Evolutionary conservation across 371 early-diverging fungal genomes (phyloP), one percentile per base, ranked within the genome.

Genomic region (Synchytrium microbalum): DNA sequence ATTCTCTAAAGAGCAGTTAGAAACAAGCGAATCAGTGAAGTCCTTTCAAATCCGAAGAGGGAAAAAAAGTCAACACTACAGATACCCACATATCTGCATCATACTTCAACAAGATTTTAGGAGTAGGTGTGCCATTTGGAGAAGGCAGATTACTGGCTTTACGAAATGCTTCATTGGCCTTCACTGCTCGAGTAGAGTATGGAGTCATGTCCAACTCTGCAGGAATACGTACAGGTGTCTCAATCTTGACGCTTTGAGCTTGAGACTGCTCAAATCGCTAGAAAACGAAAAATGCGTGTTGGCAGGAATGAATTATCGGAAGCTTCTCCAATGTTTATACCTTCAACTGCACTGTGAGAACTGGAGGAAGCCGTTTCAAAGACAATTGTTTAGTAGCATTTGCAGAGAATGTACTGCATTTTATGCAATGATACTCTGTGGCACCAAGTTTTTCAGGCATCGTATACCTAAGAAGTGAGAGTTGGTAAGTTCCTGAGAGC

Each of bases 191-290:
- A 10, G 91, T 82, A 2, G 93, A 93, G 67, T 89, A 95, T 8
- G 89, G 91, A 1, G 92, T 88, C 89, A 96, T 88, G 72, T 95
- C 92, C n/a, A 96, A 72, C 32, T 88, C 85, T n/a, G 81, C 75
- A 13, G 96, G 95, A 33, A 96, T 83, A 38, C 82, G 77, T 55
- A 96, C 89, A 67, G 83, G 85, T 1, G 92, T 85, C 57, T 96
- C 94, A 60, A 94, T 86, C 71, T 96, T 96, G 64, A 85, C 80
- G 10, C 84, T 77, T 0, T 80, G 75, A 32, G 79, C 76, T 61
- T 67, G 64, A 1, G 84, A 81, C 66, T 89, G 91, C 69, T 92
- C 93, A 67, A 95, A 96, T 16, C 96, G 86, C 86, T 92, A 57
- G 5, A 23, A 46, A 54, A 28, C 26, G 55, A 60, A 27, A 30